A percentile compares a stretch with the other conserved stretches of the same genome.
Evolutionary conservation across 768 basidiomycete genomes (phyloP).

Genomic region (Termitomyces sp.): DNA sequence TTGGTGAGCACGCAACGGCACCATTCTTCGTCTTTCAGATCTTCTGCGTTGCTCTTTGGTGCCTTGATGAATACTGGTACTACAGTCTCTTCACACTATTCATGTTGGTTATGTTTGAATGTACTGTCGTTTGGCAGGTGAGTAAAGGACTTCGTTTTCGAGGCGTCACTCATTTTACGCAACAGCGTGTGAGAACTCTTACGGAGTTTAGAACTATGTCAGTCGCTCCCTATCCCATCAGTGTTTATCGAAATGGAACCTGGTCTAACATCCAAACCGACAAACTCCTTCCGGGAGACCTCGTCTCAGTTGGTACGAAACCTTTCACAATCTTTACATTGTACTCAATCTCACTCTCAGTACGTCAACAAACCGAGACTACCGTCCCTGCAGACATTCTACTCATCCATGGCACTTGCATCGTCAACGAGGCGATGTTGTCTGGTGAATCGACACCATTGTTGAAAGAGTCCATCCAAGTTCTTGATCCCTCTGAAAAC

Average conservation of each 20-base stretch:
- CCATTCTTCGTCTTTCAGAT: conserved; percentile 99
- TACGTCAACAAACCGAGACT: conserved; percentile 72
- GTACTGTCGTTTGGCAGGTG: conserved; percentile 98
- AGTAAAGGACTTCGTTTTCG: conserved; percentile 17
- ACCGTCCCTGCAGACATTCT: conserved; percentile 91
- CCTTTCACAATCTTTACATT: background rate
- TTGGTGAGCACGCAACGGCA: conserved; percentile 93
- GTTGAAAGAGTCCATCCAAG: conserved; percentile 90
- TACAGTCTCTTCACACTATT: conserved; percentile 96
- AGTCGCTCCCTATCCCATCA: conserved; percentile 83
- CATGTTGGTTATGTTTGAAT: conserved; percentile 98
- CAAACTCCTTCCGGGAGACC: conserved; percentile 85
- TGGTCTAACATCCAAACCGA: conserved; percentile 85
- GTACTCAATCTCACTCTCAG: conserved; percentile 27
- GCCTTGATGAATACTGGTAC: conserved; percentile 98
- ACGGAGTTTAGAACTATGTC: conserved; percentile 98
- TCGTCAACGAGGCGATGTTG: conserved; percentile 99
- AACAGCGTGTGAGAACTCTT: conserved; percentile 84
- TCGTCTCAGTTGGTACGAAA: conserved; percentile 67
- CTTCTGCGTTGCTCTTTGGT: conserved; percentile 97
- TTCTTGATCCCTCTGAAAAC: conserved; percentile 67
- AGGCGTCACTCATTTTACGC: conserved; percentile 1
- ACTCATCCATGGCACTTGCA: conserved; percentile 86
- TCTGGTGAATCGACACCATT: conserved; percentile 98
- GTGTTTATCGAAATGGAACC: conserved; percentile 70